These are phyloP conservation scores for Turnera subulata DNA, from an alignment of 345 rosid genomes.

Conservation along the genomic window DNA sequence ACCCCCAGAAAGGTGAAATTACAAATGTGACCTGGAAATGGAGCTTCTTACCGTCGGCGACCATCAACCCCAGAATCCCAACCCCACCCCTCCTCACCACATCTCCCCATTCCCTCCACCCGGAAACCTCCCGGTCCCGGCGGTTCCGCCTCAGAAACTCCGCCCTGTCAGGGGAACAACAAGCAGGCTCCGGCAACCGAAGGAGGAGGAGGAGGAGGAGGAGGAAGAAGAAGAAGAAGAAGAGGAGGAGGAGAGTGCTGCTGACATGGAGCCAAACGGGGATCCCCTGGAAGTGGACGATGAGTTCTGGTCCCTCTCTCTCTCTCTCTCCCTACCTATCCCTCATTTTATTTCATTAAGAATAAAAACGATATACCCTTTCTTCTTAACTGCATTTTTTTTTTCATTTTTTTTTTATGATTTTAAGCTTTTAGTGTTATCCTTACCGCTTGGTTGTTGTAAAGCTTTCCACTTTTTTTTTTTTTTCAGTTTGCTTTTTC, in stretches of 20 bases:
- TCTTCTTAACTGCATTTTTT: too few species aligned
- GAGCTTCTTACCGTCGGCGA: conserved; percentile 52
- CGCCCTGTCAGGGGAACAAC: conserved; percentile 50
- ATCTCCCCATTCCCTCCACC: conserved; percentile 39
- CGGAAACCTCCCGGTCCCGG: conserved; percentile 9
- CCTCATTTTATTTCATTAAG: too few species aligned
- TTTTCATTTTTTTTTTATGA: too few species aligned
- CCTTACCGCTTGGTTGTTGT: too few species aligned
- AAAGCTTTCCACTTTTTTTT: too few species aligned
- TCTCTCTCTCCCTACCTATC: too few species aligned
- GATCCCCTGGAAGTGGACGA: not conserved
- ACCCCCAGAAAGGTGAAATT: too few species aligned
- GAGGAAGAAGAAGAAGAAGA: conserved; percentile 18
- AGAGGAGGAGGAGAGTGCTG: not conserved
- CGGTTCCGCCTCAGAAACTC: conserved; percentile 54
- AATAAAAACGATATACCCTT: too few species aligned
- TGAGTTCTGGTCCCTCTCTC: not conserved
- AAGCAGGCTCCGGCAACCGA: conserved; percentile 34
- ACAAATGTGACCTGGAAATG: too few species aligned
- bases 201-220: conserved; percentile 24
- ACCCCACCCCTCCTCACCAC: conserved; percentile 34
- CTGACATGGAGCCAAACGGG: conserved; percentile 9
- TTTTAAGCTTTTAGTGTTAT: too few species aligned
- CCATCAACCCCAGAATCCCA: conserved; percentile 27
- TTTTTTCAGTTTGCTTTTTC: too few species aligned